These are phyloP conservation scores for Scleroderma bovista DNA, from an alignment of 768 basidiomycete genomes.

Conservation along the genomic window DNA sequence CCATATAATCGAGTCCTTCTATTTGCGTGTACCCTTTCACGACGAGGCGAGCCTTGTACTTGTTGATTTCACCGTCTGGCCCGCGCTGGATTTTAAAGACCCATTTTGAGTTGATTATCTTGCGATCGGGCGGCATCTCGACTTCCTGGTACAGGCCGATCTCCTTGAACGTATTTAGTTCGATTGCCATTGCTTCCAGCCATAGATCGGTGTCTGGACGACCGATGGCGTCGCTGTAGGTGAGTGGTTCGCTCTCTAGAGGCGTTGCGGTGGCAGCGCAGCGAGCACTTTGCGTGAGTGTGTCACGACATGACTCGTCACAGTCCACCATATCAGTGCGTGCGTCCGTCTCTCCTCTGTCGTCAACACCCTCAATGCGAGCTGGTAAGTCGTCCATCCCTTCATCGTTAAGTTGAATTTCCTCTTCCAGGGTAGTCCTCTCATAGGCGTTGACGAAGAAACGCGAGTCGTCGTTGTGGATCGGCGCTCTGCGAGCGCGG, in stretches of 20 bases:
- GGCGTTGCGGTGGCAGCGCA: too few relatives aligned
- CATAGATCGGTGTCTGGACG: too few relatives aligned
- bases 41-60: too few relatives aligned
- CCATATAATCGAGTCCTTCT: too few relatives aligned
- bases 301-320: not conserved
- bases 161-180: not conserved
- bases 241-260: not conserved
- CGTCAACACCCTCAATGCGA: not conserved
- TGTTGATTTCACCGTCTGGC: too few relatives aligned
- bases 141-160: not conserved
- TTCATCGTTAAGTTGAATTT: not conserved
- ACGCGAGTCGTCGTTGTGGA: not conserved
- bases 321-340: not conserved
- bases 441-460: slow-evolving; percentile 1
- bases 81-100: not conserved
- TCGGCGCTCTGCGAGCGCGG: not conserved
- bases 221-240: not conserved
- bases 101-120: not conserved
- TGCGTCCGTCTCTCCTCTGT: not conserved
- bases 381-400: too few relatives aligned
- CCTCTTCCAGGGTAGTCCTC: not conserved
- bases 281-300: not conserved
- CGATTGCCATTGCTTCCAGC: not conserved
- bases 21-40: too few relatives aligned
- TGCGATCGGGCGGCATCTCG: too few relatives aligned